Conservation (phyloP, 108 stramenopile species). For the Schizochytrium sp. region DNA sequence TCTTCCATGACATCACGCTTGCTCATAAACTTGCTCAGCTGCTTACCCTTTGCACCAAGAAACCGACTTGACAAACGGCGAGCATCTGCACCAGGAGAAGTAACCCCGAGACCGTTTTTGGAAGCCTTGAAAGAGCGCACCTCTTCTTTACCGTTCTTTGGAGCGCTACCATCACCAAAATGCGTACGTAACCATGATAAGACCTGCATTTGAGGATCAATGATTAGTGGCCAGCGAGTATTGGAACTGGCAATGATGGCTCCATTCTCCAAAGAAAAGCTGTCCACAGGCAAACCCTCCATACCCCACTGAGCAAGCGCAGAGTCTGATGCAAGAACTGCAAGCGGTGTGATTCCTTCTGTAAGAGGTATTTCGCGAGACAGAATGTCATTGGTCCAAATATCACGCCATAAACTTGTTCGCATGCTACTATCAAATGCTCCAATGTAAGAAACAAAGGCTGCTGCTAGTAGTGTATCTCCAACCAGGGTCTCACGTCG, state of each 20-base stretch:
- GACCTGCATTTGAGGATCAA: constrained; percentile 81
- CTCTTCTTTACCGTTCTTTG: neutral
- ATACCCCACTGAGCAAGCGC: constrained; percentile 75
- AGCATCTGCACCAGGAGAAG: constrained; percentile 3
- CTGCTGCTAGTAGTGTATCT: constrained; percentile 74
- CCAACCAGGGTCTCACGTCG: constrained; percentile 72
- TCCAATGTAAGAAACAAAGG: constrained; percentile 78
- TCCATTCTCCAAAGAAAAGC: constrained; percentile 76
- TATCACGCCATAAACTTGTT: constrained; percentile 60
- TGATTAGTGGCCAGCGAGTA: constrained; percentile 76
- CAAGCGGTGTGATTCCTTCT: constrained; percentile 66
- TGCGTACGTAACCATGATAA: constrained; percentile 74
- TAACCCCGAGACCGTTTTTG: neutral
- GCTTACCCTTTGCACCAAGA: neutral
- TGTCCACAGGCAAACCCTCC: constrained; percentile 79
- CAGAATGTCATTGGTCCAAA: constrained; percentile 64
- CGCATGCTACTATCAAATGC: constrained; percentile 77
- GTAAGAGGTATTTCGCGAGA: constrained; percentile 69
- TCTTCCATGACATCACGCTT: constrained; percentile 10
- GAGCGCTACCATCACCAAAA: constrained; percentile 59
- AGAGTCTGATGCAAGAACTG: constrained; percentile 72
- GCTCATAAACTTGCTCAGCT: constrained; percentile 49
- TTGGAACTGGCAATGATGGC: constrained; percentile 70
- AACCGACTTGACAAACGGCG: neutral
- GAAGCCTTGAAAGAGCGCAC: neutral